Evolutionary conservation across 495 filamentous ascomycete genomes (phyloP).

Genomic region (Aspergillus avenaceus): DNA sequence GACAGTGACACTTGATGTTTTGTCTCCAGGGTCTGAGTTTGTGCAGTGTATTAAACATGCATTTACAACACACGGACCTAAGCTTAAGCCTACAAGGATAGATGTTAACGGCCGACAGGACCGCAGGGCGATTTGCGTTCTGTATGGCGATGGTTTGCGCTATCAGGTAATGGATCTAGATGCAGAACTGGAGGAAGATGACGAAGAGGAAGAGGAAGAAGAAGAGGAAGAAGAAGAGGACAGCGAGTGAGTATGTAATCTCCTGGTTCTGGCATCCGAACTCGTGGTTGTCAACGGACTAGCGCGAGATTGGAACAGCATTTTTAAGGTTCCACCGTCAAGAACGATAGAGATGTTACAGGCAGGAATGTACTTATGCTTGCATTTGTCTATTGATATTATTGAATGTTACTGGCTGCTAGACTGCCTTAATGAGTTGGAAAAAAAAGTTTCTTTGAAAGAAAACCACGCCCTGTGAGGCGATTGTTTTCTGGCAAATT

Average conservation of each 20-base stretch:
- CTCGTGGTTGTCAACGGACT: too few species aligned
- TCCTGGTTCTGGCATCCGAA: too few species aligned
- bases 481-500: too few species aligned
- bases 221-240: constrained; percentile 12
- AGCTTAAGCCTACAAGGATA: constrained; percentile 41
- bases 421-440: neutral
- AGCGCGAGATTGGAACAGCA: neutral
- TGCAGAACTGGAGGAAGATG: constrained; percentile 30
- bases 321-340: neutral
- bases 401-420: neutral
- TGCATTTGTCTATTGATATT: neutral
- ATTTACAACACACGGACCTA: constrained; percentile 32
- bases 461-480: too few species aligned
- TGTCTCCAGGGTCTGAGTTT: constrained; percentile 10
- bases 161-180: constrained; percentile 59
- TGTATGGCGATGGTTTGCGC: constrained; percentile 50
- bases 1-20: constrained; percentile 20
- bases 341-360: neutral
- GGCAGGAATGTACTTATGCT: neutral
- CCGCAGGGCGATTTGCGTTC: constrained; percentile 50
- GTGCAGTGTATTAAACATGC: constrained; percentile 24
- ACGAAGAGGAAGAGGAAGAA: constrained; percentile 26
- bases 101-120: constrained; percentile 53
- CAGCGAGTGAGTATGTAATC: neutral
- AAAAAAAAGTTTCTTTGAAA: too few species aligned